Evolutionary conservation across 2,329 filamentous ascomycete species (phyloP), one percentile per base, ranked within the genome.

Genomic region (Helminthosporium solani): DNA sequence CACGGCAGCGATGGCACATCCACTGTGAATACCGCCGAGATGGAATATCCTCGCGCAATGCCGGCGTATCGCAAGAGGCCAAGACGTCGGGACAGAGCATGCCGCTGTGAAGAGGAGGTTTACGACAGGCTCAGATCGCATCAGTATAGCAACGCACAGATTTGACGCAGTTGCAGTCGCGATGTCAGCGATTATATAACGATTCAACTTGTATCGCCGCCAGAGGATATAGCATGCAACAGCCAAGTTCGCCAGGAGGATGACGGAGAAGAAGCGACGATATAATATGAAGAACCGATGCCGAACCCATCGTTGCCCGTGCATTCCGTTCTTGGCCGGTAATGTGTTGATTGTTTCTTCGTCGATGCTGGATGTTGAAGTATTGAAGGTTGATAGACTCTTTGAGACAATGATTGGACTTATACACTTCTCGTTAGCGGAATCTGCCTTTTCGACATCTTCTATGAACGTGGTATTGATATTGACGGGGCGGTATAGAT

Each of bases 141-240:
- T 64, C 27, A 67, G 33, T 2, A 71, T 58, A 1, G 66, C 58
- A 16, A 64, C 43, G 35, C 58, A 61, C 3, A 71, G 54, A 45
- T 74, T 74, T 15, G 63, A 52, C n/a, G 70, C 66, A 7, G 67
- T 63, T 2, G 70, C 68, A 11, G 64, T 70, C n/a, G 67, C 64
- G 21, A 69, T 46, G 33, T 64, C 48, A 2, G 54, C 50, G 3
- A 68, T 53, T 8, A 67, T 57, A 25, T 53, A 57, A 25, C 54
- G 43, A 3, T 54, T 41, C 3, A 52, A 35, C 28, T 56, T 56
- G 23, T 61, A 50, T 25, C 52, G 55, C 20, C 53, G 39, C 23
- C 58, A 58, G 7, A 66, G 52, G 19, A 66, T 58, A 47, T 60
- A 56, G 27, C 53, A 56, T n/a, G 62, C 66, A 14, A 53, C 51